Percentiles rank a stretch among this genome's conserved stretches.
phyloP scores from a whole-genome alignment of 495 filamentous ascomycete genomes.

The Sporormia fimetaria region DNA sequence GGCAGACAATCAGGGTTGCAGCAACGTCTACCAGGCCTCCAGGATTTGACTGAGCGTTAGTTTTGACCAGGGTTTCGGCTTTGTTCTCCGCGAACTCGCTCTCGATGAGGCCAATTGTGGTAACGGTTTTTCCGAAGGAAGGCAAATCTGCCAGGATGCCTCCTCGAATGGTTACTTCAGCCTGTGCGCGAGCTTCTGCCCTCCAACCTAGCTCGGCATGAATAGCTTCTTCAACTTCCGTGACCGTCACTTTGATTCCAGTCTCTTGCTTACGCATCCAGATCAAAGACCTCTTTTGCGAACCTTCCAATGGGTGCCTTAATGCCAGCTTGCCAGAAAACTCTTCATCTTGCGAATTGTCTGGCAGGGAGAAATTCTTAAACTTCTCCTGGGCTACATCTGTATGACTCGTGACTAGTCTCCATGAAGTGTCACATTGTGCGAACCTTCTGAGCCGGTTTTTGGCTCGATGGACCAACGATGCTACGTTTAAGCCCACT shows the following conservation, averaged over 20 bases:
- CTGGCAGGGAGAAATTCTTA: conserved; percentile 33
- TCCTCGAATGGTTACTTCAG: conserved; percentile 41
- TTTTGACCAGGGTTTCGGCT: conserved; percentile 1
- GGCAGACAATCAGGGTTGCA: conserved; percentile 61
- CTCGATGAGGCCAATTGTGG: conserved; percentile 56
- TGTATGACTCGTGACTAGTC: conserved; percentile 39
- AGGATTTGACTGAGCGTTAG: background rate
- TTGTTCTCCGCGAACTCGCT: conserved; percentile 27
- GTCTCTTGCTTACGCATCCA: conserved; percentile 61
- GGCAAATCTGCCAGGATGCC: conserved; percentile 69
- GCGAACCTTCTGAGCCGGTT: conserved; percentile 28
- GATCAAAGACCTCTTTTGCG: conserved; percentile 47
- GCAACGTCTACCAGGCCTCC: conserved; percentile 37
- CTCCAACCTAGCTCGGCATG: conserved; percentile 49
- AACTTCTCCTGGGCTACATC: conserved; percentile 26
- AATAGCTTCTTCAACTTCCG: conserved; percentile 58
- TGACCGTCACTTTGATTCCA: conserved; percentile 43
- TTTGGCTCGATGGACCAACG: conserved; percentile 46
- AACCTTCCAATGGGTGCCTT: conserved; percentile 34
- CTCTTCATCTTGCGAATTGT: conserved; percentile 37
- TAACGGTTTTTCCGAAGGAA: conserved; percentile 73
- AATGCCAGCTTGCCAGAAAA: conserved; percentile 37
- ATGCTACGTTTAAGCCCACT: conserved; percentile 45
- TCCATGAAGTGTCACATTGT: conserved; percentile 35
- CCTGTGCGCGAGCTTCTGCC: conserved; percentile 45